These are phyloP conservation scores for Plasmodium gonderi DNA, from an alignment of 169 alveolate genomes.

Conservation along the genomic window DNA sequence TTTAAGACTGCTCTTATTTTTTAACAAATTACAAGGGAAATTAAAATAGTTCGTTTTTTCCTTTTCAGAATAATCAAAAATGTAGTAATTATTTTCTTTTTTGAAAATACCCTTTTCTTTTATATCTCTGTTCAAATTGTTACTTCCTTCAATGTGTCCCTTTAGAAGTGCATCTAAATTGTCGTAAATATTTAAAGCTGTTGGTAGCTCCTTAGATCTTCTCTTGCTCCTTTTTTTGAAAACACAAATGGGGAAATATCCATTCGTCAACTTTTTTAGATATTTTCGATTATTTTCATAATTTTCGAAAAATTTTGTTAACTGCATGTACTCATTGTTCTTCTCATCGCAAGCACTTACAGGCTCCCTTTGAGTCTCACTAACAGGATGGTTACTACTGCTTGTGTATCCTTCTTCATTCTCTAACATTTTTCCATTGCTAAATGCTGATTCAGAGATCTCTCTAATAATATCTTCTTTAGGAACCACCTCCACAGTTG, in stretches of 20 bases:
- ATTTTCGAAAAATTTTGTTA: constrained; percentile 32
- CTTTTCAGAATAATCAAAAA: constrained; percentile 46
- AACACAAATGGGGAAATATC: constrained; percentile 49
- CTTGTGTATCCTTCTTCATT: background rate
- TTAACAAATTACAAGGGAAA: constrained; percentile 37
- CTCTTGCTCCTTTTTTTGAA: constrained; percentile 42
- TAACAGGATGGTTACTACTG: background rate
- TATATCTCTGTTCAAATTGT: background rate
- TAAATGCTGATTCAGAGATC: background rate
- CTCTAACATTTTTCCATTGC: background rate
- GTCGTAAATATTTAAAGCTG: constrained; percentile 52
- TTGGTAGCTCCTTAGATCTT: constrained; percentile 34
- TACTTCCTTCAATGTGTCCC: background rate
- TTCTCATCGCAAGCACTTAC: background rate
- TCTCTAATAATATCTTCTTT: background rate
- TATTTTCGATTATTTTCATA: constrained; percentile 44
- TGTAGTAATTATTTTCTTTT: constrained; percentile 5
- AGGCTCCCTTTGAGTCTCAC: background rate
- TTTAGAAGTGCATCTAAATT: constrained; percentile 42
- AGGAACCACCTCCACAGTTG: background rate
- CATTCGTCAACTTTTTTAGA: constrained; percentile 14
- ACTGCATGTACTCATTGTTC: constrained; percentile 1
- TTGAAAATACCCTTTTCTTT: background rate
- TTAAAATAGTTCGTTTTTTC: constrained; percentile 24
- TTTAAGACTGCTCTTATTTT: constrained; percentile 18